Percentiles rank a stretch among this genome's conserved stretches.
Conservation (phyloP, 1,284 basidiomycete species). For the Mycosarcoma mackinlayi region DNA sequence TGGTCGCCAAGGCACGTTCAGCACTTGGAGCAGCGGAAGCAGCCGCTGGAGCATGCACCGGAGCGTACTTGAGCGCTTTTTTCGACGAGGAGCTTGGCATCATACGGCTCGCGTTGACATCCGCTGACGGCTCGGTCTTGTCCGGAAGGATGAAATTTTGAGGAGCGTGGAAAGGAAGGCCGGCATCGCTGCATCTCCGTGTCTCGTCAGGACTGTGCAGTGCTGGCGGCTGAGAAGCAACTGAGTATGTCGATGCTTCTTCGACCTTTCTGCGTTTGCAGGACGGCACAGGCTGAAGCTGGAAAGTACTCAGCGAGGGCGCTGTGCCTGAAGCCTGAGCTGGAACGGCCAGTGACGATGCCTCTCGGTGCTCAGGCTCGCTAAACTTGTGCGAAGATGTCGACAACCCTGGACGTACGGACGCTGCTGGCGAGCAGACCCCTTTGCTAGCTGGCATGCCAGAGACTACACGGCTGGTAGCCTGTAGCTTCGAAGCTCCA, state of each 20-base stretch:
- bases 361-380: slow-evolving; percentile 1
- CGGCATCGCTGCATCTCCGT: slow-evolving; percentile 24
- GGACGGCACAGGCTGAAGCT: slow-evolving; percentile 30
- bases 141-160: background rate
- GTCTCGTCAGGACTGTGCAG: too few relatives aligned
- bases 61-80: background rate
- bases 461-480: background rate
- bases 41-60: background rate
- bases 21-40: background rate
- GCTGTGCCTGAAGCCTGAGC: background rate
- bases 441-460: background rate
- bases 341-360: background rate
- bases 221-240: too few relatives aligned
- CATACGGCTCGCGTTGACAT: background rate
- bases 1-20: slow-evolving; percentile 5
- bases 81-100: background rate
- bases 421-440: background rate
- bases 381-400: slow-evolving; percentile 8
- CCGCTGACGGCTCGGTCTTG: background rate
- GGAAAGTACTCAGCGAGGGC: slow-evolving; percentile 13
- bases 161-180: slow-evolving; percentile 1
- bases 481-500: background rate
- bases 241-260: slow-evolving; percentile 1
- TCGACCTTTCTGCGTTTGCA: slow-evolving; percentile 36
- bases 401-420: slow-evolving; percentile 11